phyloP scores from a whole-genome alignment of 2,329 filamentous ascomycete species.

The Alternaria brassicicola region DNA sequence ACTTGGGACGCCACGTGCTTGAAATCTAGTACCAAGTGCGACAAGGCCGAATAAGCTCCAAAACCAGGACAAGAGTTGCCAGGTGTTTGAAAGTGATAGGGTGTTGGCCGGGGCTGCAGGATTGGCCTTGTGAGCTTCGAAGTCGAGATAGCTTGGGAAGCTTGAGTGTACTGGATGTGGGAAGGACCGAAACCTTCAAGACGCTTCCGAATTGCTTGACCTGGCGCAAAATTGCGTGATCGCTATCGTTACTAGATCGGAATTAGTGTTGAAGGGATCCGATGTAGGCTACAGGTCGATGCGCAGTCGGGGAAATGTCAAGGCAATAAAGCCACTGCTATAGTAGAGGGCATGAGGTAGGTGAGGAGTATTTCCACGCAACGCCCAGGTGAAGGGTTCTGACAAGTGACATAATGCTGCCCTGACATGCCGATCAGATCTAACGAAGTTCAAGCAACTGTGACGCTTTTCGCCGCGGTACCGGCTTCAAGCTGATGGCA shows the following conservation, averaged over 20 bases:
- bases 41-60: constrained; percentile 38
- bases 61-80: constrained; percentile 31
- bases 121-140: constrained; percentile 15
- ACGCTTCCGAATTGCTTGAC: constrained; percentile 34
- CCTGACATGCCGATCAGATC: constrained; percentile 19
- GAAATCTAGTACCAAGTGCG: constrained; percentile 8
- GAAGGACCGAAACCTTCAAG: constrained; percentile 23
- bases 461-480: constrained; percentile 22
- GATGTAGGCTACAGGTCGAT: constrained; percentile 1
- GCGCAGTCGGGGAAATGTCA: constrained; percentile 6
- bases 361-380: constrained; percentile 11
- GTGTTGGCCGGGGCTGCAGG: background rate
- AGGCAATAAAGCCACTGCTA: constrained; percentile 4
- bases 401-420: constrained; percentile 35
- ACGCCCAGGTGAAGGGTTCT: constrained; percentile 11
- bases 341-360: background rate
- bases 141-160: constrained; percentile 10
- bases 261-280: background rate
- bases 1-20: constrained; percentile 21
- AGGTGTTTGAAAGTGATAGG: constrained; percentile 24
- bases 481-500: constrained; percentile 19
- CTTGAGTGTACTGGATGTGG: constrained; percentile 15
- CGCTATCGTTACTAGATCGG: constrained; percentile 5
- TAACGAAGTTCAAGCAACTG: constrained; percentile 5
- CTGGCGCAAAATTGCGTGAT: constrained; percentile 36